Conservation (phyloP, 768 basidiomycete genomes). For the Boletus speciosus region DNA sequence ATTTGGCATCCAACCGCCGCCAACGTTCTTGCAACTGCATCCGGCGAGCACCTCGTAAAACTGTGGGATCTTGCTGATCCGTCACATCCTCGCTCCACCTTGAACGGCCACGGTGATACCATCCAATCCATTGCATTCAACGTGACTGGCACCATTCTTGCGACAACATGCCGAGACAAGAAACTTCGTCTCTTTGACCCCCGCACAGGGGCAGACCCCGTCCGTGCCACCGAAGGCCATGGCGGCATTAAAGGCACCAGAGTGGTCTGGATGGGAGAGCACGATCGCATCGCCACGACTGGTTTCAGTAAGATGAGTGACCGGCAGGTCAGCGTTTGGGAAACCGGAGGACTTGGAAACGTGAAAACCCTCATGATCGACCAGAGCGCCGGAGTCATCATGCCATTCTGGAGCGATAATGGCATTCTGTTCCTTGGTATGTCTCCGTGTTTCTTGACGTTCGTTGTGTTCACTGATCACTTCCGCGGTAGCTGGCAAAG, state of each 20-base stretch:
- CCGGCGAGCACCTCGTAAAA: constrained; percentile 84
- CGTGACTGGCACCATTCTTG: constrained; percentile 73
- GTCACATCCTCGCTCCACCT: constrained; percentile 55
- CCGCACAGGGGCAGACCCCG: constrained; percentile 76
- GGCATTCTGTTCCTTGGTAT: constrained; percentile 80
- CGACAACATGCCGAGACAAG: constrained; percentile 88
- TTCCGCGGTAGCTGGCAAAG: constrained; percentile 68
- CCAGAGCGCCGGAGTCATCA: constrained; percentile 88
- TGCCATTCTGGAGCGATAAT: constrained; percentile 98
- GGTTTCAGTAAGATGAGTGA: constrained; percentile 98
- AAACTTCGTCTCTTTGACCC: constrained; percentile 92
- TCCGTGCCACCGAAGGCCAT: constrained; percentile 82
- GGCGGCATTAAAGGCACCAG: constrained; percentile 91
- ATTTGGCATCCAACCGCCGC: constrained; percentile 89
- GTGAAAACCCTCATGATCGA: constrained; percentile 80
- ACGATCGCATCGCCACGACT: constrained; percentile 87
- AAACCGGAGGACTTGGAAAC: constrained; percentile 69
- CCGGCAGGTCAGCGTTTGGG: constrained; percentile 88
- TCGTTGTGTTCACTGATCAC: constrained; percentile 1
- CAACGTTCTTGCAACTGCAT: constrained; percentile 77
- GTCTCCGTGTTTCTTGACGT: constrained; percentile 18
- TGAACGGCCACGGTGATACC: constrained; percentile 80
- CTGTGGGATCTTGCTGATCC: constrained; percentile 86
- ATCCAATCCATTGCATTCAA: constrained; percentile 87
- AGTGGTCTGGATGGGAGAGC: constrained; percentile 86